These are phyloP conservation scores for Sporothrix schenckii DNA, from an alignment of 2,329 filamentous ascomycete genomes.

Conservation along the genomic window DNA sequence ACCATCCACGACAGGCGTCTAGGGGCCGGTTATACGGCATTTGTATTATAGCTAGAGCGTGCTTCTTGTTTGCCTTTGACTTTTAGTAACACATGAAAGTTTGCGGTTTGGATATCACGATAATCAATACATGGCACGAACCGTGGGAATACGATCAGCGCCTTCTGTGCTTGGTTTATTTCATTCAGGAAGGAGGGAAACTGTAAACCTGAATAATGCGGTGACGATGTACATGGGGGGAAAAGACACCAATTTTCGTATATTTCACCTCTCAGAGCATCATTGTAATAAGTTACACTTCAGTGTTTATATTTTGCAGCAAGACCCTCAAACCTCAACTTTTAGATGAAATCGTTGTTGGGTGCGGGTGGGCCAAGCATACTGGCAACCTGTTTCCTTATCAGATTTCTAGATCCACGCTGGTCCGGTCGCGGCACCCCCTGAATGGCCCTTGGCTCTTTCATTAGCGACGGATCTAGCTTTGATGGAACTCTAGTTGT, in stretches of 20 bases:
- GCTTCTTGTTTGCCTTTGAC: not conserved
- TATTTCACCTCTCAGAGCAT: not conserved
- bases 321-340: not conserved
- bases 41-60: not conserved
- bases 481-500: constrained; percentile 74
- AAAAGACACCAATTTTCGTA: not conserved
- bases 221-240: too few species aligned
- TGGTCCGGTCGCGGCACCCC: constrained; percentile 71
- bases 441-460: constrained; percentile 86
- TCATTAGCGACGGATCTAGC: constrained; percentile 84
- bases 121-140: not conserved
- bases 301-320: too few species aligned
- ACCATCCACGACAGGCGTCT: constrained; percentile 39
- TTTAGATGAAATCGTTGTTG: constrained; percentile 19
- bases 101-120: not conserved
- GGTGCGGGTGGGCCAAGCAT: constrained; percentile 41
- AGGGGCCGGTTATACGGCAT: not conserved
- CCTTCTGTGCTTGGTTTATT: not conserved
- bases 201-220: not conserved
- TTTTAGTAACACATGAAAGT: not conserved
- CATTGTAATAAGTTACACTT: too few species aligned
- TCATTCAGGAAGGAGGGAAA: not conserved
- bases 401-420: constrained; percentile 53
- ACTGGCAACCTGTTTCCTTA: constrained; percentile 58
- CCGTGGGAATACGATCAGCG: not conserved